phyloP scores from a whole-genome alignment of 2,329 filamentous ascomycete genomes.

The Apiospora kogelbergensis region DNA sequence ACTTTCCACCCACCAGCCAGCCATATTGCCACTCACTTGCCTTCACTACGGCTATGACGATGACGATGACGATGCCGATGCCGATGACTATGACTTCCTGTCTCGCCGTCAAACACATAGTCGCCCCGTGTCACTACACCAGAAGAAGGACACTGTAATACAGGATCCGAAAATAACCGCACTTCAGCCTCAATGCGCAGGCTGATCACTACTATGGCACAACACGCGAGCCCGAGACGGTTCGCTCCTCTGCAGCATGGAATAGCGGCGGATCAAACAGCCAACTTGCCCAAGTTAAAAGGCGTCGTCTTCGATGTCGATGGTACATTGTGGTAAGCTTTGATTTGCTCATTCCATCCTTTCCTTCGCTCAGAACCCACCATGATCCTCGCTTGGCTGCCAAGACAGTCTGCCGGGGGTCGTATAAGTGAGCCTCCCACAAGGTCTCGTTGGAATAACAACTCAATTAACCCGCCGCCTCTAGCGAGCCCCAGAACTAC shows the following conservation, averaged over 20 bases:
- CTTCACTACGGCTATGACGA: too few species aligned
- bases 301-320: conserved; percentile 89
- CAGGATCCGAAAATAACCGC: too few species aligned
- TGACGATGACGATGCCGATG: too few species aligned
- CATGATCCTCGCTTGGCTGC: background rate
- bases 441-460: background rate
- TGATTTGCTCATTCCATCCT: background rate
- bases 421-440: background rate
- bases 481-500: conserved; percentile 84
- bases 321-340: conserved; percentile 81
- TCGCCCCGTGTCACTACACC: too few species aligned
- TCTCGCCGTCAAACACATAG: too few species aligned
- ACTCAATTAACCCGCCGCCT: too few species aligned
- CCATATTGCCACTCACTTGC: background rate
- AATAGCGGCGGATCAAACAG: conserved; percentile 33
- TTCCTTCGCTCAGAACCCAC: too few species aligned
- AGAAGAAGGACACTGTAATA: too few species aligned
- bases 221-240: conserved; percentile 38
- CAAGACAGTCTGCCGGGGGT: background rate
- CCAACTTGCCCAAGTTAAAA: conserved; percentile 46
- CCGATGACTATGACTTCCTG: background rate
- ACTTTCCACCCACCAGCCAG: conserved; percentile 13
- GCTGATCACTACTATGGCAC: conserved; percentile 42
- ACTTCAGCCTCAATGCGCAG: conserved; percentile 26
- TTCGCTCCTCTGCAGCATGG: conserved; percentile 53